Percentiles rank a stretch among this genome's conserved stretches.
These are phyloP conservation scores for Mortierella alpina DNA, from an alignment of 192 early-diverging fungal species.

Conservation along the genomic window DNA sequence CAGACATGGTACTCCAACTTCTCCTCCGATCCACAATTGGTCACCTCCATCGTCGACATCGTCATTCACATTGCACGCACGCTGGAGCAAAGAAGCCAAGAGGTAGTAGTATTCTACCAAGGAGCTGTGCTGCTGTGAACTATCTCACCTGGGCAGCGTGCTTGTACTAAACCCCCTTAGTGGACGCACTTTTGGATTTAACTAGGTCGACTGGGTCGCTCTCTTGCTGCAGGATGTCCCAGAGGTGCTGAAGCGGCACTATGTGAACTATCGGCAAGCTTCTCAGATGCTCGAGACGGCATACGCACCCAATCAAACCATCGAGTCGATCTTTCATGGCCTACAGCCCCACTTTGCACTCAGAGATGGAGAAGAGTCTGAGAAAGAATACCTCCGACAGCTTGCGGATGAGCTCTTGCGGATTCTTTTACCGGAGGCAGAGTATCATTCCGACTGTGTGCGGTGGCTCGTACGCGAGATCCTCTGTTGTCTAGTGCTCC, in stretches of 20 bases:
- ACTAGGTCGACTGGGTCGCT: conserved; percentile 61
- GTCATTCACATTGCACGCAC: conserved; percentile 50
- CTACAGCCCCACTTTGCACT: conserved; percentile 65
- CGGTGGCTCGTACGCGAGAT: conserved; percentile 62
- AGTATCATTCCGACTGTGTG: conserved; percentile 58
- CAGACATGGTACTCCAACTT: conserved; percentile 61
- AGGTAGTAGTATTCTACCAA: conserved; percentile 55
- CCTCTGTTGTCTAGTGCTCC: conserved; percentile 54
- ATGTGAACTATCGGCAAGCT: conserved; percentile 59
- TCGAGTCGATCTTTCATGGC: conserved; percentile 60
- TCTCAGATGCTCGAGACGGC: conserved; percentile 49
- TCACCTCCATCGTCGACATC: conserved; percentile 48
- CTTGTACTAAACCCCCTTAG: background rate
- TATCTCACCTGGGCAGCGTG: background rate
- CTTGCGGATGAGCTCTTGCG: conserved; percentile 56
- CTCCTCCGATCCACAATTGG: conserved; percentile 59
- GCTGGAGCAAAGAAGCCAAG: conserved; percentile 51
- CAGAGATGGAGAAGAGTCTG: conserved; percentile 44
- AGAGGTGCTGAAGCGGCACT: conserved; percentile 58
- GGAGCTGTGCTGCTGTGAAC: background rate
- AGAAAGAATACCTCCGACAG: conserved; percentile 60
- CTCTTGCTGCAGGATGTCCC: conserved; percentile 58
- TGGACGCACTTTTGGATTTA: background rate
- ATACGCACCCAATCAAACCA: conserved; percentile 56
- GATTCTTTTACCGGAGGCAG: conserved; percentile 46